These are phyloP conservation scores for Trametes villosa DNA, from an alignment of 768 basidiomycete species.

Conservation along the genomic window DNA sequence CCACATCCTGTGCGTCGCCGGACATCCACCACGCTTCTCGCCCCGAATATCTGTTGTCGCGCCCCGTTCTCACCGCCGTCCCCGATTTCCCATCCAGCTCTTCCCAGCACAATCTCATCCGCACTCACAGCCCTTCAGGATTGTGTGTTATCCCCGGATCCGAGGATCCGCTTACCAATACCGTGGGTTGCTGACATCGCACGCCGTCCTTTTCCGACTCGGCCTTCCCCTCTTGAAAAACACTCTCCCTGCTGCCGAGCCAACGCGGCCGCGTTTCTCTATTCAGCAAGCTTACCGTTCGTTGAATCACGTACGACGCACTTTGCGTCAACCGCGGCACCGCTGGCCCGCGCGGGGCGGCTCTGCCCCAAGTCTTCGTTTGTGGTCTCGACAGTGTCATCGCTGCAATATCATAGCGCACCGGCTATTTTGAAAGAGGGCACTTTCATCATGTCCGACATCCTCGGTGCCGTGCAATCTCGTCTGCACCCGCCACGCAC, in stretches of 20 bases:
- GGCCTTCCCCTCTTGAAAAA: neutral
- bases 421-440: neutral
- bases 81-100: neutral
- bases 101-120: neutral
- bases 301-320: too few species aligned
- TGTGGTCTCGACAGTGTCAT: too few species aligned
- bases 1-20: neutral
- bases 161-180: slow-evolving; percentile 17
- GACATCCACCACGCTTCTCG: neutral
- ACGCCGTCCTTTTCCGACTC: neutral
- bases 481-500: neutral
- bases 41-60: neutral
- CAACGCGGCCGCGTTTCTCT: neutral
- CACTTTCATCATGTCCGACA: neutral
- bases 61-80: neutral
- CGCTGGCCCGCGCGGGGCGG: too few species aligned
- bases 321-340: too few species aligned
- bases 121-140: neutral
- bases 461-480: neutral
- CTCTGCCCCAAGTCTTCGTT: too few species aligned
- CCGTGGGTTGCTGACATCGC: slow-evolving; percentile 10
- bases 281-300: too few species aligned
- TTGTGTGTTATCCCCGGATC: neutral
- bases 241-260: neutral
- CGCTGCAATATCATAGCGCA: neutral